Percentiles rank a stretch among this genome's conserved stretches.
Evolutionary conservation across 495 filamentous ascomycete species (phyloP).

Genomic region (Staphylotrichum longicolle): DNA sequence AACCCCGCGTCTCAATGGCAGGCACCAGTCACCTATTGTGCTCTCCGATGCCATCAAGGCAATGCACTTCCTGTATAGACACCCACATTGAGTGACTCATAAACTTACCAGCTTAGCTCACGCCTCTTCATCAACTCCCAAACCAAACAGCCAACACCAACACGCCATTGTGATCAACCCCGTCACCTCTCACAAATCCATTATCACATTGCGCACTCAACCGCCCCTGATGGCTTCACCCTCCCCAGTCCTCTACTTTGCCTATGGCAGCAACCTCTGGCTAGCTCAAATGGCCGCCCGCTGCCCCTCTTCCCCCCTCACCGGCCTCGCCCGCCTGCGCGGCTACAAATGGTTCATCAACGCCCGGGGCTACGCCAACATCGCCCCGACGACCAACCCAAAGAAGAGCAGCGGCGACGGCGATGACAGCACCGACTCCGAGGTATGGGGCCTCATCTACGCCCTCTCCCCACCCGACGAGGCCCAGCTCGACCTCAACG

Average conservation of each 20-base stretch:
- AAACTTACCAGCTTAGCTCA: too few species aligned
- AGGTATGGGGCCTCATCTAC: constrained; percentile 46
- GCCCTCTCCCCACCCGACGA: constrained; percentile 36
- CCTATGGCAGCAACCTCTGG: constrained; percentile 46
- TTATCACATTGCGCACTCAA: neutral
- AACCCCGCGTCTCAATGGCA: too few species aligned
- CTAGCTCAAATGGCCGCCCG: constrained; percentile 40
- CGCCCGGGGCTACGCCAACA: constrained; percentile 43
- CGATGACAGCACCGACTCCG: constrained; percentile 4
- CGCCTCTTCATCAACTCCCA: too few species aligned
- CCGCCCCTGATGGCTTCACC: neutral
- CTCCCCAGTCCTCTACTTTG: constrained; percentile 34
- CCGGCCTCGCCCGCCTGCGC: constrained; percentile 39
- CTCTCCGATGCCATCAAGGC: too few species aligned
- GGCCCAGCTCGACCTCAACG: constrained; percentile 33
- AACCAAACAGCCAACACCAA: too few species aligned
- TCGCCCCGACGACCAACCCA: constrained; percentile 21
- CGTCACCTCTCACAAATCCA: too few species aligned
- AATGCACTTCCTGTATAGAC: too few species aligned
- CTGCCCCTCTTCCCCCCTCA: constrained; percentile 37
- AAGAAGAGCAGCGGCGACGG: neutral
- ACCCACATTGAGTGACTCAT: too few species aligned
- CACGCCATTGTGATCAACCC: too few species aligned
- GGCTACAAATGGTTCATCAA: constrained; percentile 48
- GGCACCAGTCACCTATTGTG: too few species aligned